phyloP scores from a whole-genome alignment of 2,329 filamentous ascomycete genomes.

The Pseudogymnoascus sp. region DNA sequence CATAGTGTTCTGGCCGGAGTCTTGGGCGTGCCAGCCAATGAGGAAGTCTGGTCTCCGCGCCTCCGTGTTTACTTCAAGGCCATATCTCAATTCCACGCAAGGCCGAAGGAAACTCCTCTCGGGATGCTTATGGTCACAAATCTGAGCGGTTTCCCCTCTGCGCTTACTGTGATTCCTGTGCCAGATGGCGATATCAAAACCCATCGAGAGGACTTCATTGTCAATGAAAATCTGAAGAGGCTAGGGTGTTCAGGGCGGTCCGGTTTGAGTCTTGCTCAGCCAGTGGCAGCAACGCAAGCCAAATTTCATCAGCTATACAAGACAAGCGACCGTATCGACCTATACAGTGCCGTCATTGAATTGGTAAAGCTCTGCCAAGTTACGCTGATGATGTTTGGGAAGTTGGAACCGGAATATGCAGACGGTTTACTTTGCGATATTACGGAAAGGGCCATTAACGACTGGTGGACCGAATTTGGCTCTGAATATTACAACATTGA shows the following conservation, averaged over 20 bases:
- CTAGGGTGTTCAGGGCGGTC: constrained; percentile 86
- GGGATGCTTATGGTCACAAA: constrained; percentile 93
- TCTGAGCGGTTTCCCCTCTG: constrained; percentile 82
- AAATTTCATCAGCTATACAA: constrained; percentile 91
- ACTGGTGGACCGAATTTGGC: constrained; percentile 96
- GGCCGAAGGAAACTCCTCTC: constrained; percentile 70
- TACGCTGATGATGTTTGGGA: constrained; percentile 79
- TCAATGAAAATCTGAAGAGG: constrained; percentile 90
- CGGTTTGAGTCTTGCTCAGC: constrained; percentile 70
- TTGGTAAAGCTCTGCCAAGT: constrained; percentile 87
- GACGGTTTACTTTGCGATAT: constrained; percentile 90
- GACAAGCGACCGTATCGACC: constrained; percentile 71
- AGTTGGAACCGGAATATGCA: constrained; percentile 78
- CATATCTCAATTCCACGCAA: constrained; percentile 75
- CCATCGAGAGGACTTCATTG: constrained; percentile 76
- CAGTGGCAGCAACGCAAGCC: constrained; percentile 72
- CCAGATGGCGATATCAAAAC: constrained; percentile 77
- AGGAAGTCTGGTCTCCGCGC: constrained; percentile 69
- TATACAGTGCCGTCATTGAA: constrained; percentile 74
- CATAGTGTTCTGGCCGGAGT: constrained; percentile 75
- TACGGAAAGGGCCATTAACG: constrained; percentile 79
- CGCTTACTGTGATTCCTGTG: constrained; percentile 82
- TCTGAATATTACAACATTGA: constrained; percentile 88
- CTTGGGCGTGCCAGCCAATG: constrained; percentile 72
- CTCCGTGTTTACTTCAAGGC: constrained; percentile 80